Percentiles rank a stretch among this genome's conserved stretches.
Evolutionary conservation across 2,329 filamentous ascomycete species (phyloP).

Genomic region (Alternaria longipes): DNA sequence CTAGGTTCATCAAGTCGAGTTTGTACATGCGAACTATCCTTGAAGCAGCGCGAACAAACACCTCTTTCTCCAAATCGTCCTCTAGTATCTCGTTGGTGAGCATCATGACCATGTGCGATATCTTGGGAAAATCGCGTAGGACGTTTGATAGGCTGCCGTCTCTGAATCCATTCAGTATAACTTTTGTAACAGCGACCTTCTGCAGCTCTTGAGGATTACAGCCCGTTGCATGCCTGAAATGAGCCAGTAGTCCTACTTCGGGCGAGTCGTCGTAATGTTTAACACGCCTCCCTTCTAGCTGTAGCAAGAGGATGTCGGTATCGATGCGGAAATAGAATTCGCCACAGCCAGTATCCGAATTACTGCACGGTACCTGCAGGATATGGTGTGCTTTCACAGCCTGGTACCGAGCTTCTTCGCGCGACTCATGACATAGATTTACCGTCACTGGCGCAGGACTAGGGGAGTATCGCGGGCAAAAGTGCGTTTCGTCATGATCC

Average conservation of each 20-base stretch:
- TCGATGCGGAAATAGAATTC: slow-evolving; percentile 34
- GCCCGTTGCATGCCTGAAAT: slow-evolving; percentile 23
- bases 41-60: slow-evolving; percentile 27
- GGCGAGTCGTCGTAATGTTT: slow-evolving; percentile 34
- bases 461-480: slow-evolving; percentile 35
- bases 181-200: slow-evolving; percentile 26
- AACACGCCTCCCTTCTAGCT: slow-evolving; percentile 17
- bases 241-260: slow-evolving; percentile 29
- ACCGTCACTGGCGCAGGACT: slow-evolving; percentile 24
- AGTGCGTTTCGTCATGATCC: slow-evolving; percentile 27
- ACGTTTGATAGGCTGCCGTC: slow-evolving; percentile 33
- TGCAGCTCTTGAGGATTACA: slow-evolving; percentile 18
- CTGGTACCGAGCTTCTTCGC: slow-evolving; percentile 29
- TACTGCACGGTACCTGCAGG: slow-evolving; percentile 15
- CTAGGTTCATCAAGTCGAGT: slow-evolving; percentile 14
- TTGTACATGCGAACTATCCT: slow-evolving; percentile 32
- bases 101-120: slow-evolving; percentile 30
- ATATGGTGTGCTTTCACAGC: slow-evolving; percentile 25
- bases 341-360: not conserved
- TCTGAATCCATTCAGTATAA: slow-evolving; percentile 22
- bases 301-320: slow-evolving; percentile 29
- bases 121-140: slow-evolving; percentile 28
- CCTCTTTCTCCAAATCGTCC: slow-evolving; percentile 13
- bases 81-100: slow-evolving; percentile 18
- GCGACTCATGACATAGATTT: slow-evolving; percentile 32